These are phyloP conservation scores for Fraxinus angustifolia DNA, from an alignment of 305 asterid species.

Conservation along the genomic window DNA sequence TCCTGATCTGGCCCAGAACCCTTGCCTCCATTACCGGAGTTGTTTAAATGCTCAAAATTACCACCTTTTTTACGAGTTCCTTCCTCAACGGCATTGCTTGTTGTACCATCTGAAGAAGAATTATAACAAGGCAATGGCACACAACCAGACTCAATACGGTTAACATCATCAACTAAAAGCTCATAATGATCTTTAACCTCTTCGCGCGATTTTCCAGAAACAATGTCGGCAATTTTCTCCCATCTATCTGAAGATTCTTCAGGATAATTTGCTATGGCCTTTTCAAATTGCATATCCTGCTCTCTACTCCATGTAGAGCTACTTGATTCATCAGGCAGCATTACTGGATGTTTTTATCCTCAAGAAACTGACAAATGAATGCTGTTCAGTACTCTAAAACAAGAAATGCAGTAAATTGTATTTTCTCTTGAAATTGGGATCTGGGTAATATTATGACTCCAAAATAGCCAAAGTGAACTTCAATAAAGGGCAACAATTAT, in stretches of 20 bases:
- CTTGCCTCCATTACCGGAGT: constrained; percentile 58
- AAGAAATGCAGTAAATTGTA: constrained; percentile 20
- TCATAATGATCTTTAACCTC: constrained; percentile 73
- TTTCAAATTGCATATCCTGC: constrained; percentile 77
- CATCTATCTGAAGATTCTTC: constrained; percentile 60
- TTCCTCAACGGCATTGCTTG: constrained; percentile 49
- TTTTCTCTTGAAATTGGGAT: not conserved
- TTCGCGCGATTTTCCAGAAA: constrained; percentile 67
- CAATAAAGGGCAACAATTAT: constrained; percentile 2
- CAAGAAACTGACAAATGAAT: not conserved
- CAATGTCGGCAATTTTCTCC: constrained; percentile 74
- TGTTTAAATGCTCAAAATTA: constrained; percentile 38
- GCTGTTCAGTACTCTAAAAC: constrained; percentile 12
- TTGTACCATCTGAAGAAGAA: constrained; percentile 49
- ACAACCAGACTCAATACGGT: constrained; percentile 63
- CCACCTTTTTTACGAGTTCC: constrained; percentile 56
- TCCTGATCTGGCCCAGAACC: constrained; percentile 70
- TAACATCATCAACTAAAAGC: constrained; percentile 63
- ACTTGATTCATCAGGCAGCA: constrained; percentile 64
- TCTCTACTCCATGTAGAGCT: constrained; percentile 76
- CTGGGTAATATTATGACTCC: constrained; percentile 3
- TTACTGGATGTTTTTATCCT: constrained; percentile 17
- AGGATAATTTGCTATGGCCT: constrained; percentile 61
- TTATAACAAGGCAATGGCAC: constrained; percentile 62
- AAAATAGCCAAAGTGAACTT: constrained; percentile 26